These are phyloP conservation scores for Hansenula lynferdii DNA, from an alignment of 1,139 yeast species.

Conservation along the genomic window DNA sequence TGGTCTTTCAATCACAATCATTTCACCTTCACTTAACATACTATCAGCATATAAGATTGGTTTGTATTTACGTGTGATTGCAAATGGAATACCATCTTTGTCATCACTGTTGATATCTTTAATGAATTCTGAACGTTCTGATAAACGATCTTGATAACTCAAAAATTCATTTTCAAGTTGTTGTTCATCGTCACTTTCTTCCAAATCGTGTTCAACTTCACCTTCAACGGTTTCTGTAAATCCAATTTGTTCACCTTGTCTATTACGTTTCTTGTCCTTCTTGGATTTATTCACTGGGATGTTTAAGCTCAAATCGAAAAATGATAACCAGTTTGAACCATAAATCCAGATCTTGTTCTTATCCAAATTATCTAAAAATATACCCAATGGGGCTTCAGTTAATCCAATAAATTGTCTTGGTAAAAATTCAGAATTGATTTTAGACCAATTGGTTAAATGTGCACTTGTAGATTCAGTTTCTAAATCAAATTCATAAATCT, in stretches of 20 bases:
- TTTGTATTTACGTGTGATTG: slow-evolving; percentile 73
- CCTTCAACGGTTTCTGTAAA: slow-evolving; percentile 29
- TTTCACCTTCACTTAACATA: slow-evolving; percentile 48
- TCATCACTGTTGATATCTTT: slow-evolving; percentile 22
- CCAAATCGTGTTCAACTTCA: slow-evolving; percentile 29
- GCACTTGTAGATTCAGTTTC: slow-evolving; percentile 18
- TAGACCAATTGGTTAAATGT: slow-evolving; percentile 75
- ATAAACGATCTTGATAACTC: slow-evolving; percentile 9
- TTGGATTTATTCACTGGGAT: slow-evolving; percentile 40
- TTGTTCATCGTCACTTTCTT: slow-evolving; percentile 23
- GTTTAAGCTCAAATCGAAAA: slow-evolving; percentile 62
- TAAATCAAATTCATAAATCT: slow-evolving; percentile 62
- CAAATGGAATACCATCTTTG: slow-evolving; percentile 44
- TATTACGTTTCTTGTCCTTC: slow-evolving; percentile 51
- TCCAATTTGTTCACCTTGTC: slow-evolving; percentile 56
- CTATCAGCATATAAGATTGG: slow-evolving; percentile 63
- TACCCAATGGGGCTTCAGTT: slow-evolving; percentile 71
- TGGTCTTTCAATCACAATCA: slow-evolving; percentile 78
- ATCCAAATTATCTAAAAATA: slow-evolving; percentile 40
- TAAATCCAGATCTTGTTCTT: slow-evolving; percentile 68
- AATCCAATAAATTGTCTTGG: slow-evolving; percentile 60
- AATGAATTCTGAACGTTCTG: slow-evolving; percentile 23
- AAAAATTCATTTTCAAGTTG: slow-evolving; percentile 9
- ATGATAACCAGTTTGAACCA: slow-evolving; percentile 84
- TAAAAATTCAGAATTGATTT: slow-evolving; percentile 64